phyloP scores from a whole-genome alignment of 108 stramenopile genomes.

The Asterionellopsis glacialis region DNA sequence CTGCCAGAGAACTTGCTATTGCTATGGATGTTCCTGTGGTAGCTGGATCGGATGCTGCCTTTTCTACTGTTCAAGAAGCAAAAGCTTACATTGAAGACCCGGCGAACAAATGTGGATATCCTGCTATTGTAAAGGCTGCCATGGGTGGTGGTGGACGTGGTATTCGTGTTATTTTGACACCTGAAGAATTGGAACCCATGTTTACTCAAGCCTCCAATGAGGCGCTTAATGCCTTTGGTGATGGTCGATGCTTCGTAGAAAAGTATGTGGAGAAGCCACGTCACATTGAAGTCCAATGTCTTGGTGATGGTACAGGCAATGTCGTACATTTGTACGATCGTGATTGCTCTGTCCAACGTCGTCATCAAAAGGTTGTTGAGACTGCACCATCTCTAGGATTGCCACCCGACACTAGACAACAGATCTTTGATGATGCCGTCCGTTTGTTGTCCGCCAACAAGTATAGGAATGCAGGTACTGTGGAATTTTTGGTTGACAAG shows the following conservation, averaged over 20 bases:
- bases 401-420: constrained; percentile 52
- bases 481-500: constrained; percentile 96
- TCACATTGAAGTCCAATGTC: constrained; percentile 95
- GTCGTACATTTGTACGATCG: constrained; percentile 93
- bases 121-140: constrained; percentile 95
- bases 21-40: constrained; percentile 84
- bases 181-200: constrained; percentile 57
- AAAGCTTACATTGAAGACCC: constrained; percentile 69
- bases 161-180: constrained; percentile 87
- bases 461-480: constrained; percentile 94
- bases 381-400: constrained; percentile 87
- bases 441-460: constrained; percentile 65
- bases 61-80: constrained; percentile 76
- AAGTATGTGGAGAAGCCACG: constrained; percentile 89
- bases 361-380: constrained; percentile 98
- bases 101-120: constrained; percentile 72
- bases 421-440: constrained; percentile 77
- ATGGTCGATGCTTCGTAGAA: constrained; percentile 92
- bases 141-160: constrained; percentile 97
- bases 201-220: constrained; percentile 77
- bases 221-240: constrained; percentile 90
- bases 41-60: constrained; percentile 85
- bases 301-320: constrained; percentile 92
- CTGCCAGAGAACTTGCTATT: constrained; percentile 85
- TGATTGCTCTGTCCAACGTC: constrained; percentile 96